These are phyloP conservation scores for Brassica nigra DNA, from an alignment of 345 rosid genomes.

Conservation along the genomic window DNA sequence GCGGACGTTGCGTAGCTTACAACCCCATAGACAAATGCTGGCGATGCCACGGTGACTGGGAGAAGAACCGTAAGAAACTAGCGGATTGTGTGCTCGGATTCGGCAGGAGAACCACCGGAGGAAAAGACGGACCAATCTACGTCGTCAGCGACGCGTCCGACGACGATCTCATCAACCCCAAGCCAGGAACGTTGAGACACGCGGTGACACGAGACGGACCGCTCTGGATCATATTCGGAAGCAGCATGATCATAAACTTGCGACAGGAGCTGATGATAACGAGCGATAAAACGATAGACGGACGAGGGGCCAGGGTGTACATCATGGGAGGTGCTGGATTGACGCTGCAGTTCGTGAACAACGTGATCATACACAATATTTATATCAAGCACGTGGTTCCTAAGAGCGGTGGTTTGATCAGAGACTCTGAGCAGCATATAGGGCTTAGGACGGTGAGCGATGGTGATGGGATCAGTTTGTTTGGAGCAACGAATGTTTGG, in stretches of 20 bases:
- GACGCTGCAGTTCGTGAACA: slow-evolving; percentile 61
- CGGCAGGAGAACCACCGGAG: slow-evolving; percentile 67
- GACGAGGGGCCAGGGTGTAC: slow-evolving; percentile 64
- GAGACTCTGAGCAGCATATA: slow-evolving; percentile 63
- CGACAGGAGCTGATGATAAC: slow-evolving; percentile 56
- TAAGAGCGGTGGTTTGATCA: slow-evolving; percentile 56
- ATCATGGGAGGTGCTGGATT: slow-evolving; percentile 65
- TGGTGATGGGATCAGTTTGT: slow-evolving; percentile 69
- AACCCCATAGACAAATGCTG: slow-evolving; percentile 72
- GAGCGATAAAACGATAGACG: slow-evolving; percentile 79
- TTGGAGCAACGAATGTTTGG: slow-evolving; percentile 64
- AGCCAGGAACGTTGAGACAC: slow-evolving; percentile 70
- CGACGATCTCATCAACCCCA: slow-evolving; percentile 53
- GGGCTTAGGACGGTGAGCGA: slow-evolving; percentile 58
- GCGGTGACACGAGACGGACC: slow-evolving; percentile 70
- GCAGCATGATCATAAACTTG: slow-evolving; percentile 64
- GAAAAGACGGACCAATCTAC: slow-evolving; percentile 54
- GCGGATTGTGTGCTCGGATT: slow-evolving; percentile 71
- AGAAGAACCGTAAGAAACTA: slow-evolving; percentile 51
- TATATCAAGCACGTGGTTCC: slow-evolving; percentile 54
- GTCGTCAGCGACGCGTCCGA: slow-evolving; percentile 63
- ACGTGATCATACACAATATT: slow-evolving; percentile 69
- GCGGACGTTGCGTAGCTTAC: slow-evolving; percentile 48
- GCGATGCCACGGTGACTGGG: slow-evolving; percentile 60
- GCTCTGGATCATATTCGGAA: slow-evolving; percentile 72